Evolutionary conservation across 345 rosid genomes (phyloP).

Genomic region (Eucalyptus tenuipes): DNA sequence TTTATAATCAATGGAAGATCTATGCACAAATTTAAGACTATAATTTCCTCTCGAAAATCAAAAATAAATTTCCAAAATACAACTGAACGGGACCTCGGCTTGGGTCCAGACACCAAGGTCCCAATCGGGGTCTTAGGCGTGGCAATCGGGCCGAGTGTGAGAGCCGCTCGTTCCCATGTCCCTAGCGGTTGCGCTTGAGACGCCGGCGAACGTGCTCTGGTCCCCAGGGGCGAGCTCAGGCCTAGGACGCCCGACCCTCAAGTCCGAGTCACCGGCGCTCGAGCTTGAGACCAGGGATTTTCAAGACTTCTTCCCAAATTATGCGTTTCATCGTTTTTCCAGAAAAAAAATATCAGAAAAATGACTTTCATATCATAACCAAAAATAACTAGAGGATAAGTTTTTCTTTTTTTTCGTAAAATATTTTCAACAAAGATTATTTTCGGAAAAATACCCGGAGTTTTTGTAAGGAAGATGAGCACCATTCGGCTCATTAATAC

Average conservation of each 20-base stretch:
- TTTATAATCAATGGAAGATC: not conserved
- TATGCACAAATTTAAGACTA: not conserved
- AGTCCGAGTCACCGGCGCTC: not conserved
- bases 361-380: not conserved
- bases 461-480: not conserved
- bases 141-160: not conserved
- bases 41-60: not conserved
- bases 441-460: not conserved
- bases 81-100: too few relatives aligned
- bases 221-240: not conserved
- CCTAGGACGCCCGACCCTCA: not conserved
- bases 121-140: not conserved
- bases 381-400: not conserved
- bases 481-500: not conserved
- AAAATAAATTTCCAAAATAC: too few relatives aligned
- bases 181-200: not conserved
- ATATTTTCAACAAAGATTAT: not conserved
- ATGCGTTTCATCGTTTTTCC: not conserved
- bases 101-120: not conserved
- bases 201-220: not conserved
- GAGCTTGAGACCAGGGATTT: not conserved
- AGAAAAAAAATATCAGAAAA: too few relatives aligned
- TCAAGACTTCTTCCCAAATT: not conserved
- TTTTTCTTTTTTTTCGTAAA: not conserved
- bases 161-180: not conserved